Base-by-base conservation (phyloP, 768 basidiomycete genomes). In the Russula sp. region DNA sequence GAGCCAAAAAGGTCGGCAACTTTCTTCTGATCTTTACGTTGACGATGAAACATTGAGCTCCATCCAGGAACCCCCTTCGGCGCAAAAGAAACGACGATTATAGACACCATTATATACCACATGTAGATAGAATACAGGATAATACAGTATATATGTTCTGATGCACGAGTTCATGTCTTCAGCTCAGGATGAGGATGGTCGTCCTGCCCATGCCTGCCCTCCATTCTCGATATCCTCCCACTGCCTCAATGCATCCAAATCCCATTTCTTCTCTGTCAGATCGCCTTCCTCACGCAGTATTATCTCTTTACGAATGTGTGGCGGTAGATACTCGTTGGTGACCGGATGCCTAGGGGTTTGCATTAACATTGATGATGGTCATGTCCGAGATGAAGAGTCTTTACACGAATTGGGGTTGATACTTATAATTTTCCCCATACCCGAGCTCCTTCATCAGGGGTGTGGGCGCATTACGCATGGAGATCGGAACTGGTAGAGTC, bases 401-500 rank as follows among this genome's bases (percentile, higher is more conserved):
- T 38, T 55, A 77, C 74, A 67, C 70, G 61, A 74, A 82, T n/a
- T 73, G 72, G 0, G 81, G 82, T 64, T 82, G 79, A 68, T 79
- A 84, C 43, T 73, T 65, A 65, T 85, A 85, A 7, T 74, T 77
- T 47, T 76, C 69, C 5, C 77, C 78, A 61, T 83, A 83, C 10
- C 80, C 82, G 3, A 85, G 75, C 36, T 77, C 71, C 67, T 80
- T 80, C 81, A 83, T 81, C 32, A 84, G 70, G 36, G 66, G 68
- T 5, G 91, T 93, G 7, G 91, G 89, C 10, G 90, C 90, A 71
- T 94, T 94, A 25, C 92, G 81, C 66, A 92, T 78, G 42, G 80
- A 75, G 59, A 89, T 66, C 1, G 92, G 92, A 3, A 93, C 88
- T 1, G 85, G 79, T 51, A 81, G 69, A 14, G 82, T 75, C 63